Conservation (phyloP, 2,329 filamentous ascomycete species). For the Zasmidium angulare region DNA sequence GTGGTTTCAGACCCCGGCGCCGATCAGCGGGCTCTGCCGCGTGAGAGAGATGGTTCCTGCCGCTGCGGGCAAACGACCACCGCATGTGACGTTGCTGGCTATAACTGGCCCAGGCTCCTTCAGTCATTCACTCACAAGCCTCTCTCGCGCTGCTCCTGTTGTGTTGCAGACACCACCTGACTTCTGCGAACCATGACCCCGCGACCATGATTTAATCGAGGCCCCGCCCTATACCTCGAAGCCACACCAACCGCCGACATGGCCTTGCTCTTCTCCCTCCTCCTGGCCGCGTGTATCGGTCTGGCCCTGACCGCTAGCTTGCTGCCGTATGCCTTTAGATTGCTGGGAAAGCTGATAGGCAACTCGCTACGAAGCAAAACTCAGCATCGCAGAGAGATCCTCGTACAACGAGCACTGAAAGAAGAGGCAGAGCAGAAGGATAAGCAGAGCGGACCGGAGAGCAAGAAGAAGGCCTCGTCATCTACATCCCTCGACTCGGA, state of each 20-base stretch:
- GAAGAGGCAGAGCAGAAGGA: conserved; percentile 26
- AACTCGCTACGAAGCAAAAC: conserved; percentile 30
- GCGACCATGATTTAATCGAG: neutral
- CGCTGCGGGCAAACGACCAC: neutral
- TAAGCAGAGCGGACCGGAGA: neutral
- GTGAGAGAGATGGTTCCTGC: neutral
- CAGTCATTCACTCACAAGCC: neutral
- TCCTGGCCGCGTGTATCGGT: conserved; percentile 26
- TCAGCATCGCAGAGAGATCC: conserved; percentile 32
- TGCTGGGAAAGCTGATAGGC: conserved; percentile 29
- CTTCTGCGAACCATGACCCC: neutral
- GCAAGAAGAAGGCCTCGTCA: conserved; percentile 19
- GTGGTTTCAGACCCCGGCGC: neutral
- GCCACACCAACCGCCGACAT: conserved; percentile 4
- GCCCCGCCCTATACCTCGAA: neutral
- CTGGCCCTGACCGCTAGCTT: conserved; percentile 22
- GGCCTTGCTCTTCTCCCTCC: conserved; percentile 13
- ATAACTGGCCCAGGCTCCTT: neutral
- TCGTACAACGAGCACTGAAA: conserved; percentile 27
- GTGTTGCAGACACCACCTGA: too few species aligned
- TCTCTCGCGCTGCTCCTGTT: too few species aligned
- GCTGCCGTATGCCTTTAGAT: conserved; percentile 26
- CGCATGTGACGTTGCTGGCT: conserved; percentile 1
- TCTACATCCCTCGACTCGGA: conserved; percentile 56
- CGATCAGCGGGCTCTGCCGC: conserved; percentile 1